Evolutionary conservation across 495 filamentous ascomycete genomes (phyloP).

Genomic region (Thozetella sp.): DNA sequence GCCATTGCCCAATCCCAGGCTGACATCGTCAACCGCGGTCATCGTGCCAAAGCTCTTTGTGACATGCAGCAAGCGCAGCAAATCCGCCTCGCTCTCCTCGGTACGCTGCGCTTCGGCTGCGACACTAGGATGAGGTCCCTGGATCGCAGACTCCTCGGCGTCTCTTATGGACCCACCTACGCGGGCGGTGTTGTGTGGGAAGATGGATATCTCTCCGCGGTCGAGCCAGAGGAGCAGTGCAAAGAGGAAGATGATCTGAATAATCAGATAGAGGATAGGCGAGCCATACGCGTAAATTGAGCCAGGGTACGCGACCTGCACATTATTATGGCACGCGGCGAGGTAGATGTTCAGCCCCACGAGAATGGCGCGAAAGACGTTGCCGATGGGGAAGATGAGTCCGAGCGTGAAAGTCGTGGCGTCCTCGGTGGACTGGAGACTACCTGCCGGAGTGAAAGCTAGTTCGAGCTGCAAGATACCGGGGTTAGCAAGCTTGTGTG

Average conservation of each 20-base stretch:
- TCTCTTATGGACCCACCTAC: background rate
- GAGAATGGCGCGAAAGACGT: conserved; percentile 66
- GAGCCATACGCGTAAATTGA: conserved; percentile 71
- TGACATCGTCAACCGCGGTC: conserved; percentile 73
- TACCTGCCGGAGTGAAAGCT: no score
- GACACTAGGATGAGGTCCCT: conserved; percentile 22
- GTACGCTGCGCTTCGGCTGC: conserved; percentile 32
- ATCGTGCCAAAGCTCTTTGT: conserved; percentile 70
- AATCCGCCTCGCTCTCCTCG: conserved; percentile 45
- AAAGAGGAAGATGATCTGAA: conserved; percentile 66
- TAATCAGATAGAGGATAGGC: conserved; percentile 71
- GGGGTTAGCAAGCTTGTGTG: conserved; percentile 66
- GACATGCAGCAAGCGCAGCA: conserved; percentile 71
- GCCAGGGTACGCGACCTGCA: conserved; percentile 63
- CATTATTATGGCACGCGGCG: conserved; percentile 59
- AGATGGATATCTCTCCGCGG: conserved; percentile 52
- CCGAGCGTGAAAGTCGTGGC: conserved; percentile 58
- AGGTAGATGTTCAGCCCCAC: conserved; percentile 74
- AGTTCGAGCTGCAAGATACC: conserved; percentile 59
- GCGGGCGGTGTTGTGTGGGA: background rate
- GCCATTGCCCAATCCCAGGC: conserved; percentile 71
- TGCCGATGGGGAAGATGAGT: conserved; percentile 71
- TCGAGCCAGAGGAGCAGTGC: conserved; percentile 68
- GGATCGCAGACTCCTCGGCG: background rate
- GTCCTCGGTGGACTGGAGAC: conserved; percentile 57